Conservation (phyloP, 2,329 filamentous ascomycete genomes). For the Fusarium albosuccineum region DNA sequence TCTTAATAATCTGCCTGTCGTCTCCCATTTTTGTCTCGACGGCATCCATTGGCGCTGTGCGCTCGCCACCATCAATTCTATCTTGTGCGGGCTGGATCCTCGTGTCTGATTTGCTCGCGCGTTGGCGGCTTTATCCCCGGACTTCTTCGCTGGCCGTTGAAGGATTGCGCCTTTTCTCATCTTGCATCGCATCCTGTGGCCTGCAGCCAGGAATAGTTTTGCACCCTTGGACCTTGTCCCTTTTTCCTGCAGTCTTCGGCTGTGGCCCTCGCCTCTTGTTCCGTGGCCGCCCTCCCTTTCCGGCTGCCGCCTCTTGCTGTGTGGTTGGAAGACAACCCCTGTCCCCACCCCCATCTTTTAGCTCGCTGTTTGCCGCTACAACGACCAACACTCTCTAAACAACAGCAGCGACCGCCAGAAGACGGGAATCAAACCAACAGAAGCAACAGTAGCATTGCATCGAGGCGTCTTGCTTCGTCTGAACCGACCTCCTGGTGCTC, state of each 20-base stretch:
- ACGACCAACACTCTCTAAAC: slow-evolving; percentile 1
- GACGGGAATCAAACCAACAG: slow-evolving; percentile 20
- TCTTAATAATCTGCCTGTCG: slow-evolving; percentile 3
- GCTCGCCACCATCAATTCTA: not conserved
- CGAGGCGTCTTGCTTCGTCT: slow-evolving; percentile 3
- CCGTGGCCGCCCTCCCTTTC: not conserved
- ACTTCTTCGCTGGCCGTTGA: slow-evolving; percentile 19
- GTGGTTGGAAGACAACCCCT: slow-evolving; percentile 4
- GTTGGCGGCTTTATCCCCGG: slow-evolving; percentile 13
- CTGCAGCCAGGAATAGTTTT: slow-evolving; percentile 21
- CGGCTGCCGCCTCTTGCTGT: not conserved
- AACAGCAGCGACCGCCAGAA: slow-evolving; percentile 4
- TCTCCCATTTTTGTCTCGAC: not conserved
- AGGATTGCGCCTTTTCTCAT: slow-evolving; percentile 28
- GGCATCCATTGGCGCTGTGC: slow-evolving; percentile 18
- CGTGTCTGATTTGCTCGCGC: slow-evolving; percentile 31
- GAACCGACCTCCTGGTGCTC: slow-evolving; percentile 27
- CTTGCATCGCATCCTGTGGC: slow-evolving; percentile 39
- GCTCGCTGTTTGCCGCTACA: slow-evolving; percentile 2
- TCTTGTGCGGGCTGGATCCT: not conserved
- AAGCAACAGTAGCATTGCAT: slow-evolving; percentile 2
- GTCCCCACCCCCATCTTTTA: slow-evolving; percentile 3
- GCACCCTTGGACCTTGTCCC: slow-evolving; percentile 25
- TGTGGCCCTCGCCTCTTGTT: slow-evolving; percentile 20
- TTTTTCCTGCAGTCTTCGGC: slow-evolving; percentile 7